Evolutionary conservation across 257 asterid species (phyloP), one percentile per base, ranked within the genome.

Genomic region (Coffea eugenioides): DNA sequence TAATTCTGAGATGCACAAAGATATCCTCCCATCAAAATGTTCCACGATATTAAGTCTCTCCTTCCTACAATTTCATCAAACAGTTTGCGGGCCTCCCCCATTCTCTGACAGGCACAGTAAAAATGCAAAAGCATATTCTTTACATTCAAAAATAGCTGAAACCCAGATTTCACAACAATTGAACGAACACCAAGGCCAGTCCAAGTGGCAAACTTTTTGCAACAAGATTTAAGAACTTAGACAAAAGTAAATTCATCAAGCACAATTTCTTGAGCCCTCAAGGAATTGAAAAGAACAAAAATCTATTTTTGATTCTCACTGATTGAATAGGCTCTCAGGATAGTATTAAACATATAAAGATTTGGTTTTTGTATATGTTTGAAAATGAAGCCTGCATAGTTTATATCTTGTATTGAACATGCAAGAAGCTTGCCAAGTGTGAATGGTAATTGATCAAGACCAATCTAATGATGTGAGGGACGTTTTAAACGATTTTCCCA

Each of bases 381-480:
- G 86, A 92, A 90, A 78, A 92, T 85, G 16, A 86, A 85, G 85
- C 84, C 76, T 56, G 92, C 90, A 71, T 90, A 90, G 54, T 79
- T 68, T 59, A 84, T 80, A 69, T 88, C 88, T 13, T 81, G 90
- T 56, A 64, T 73, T 41, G 90, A 87, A 67, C 80, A 84, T 7
- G 94, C 97, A 48, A 90, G 92, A 65, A 92, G 89, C 71, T 90
- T 92, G 90, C 95, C 88, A 36, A 88, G 76, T 15, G 92, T 85
- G 76, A 90, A 92, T 57, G 89, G 85, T 12, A 84, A 66, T n/a
- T 9, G 81, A 78, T 89, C 90, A 45, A 88, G 85, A 10, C 95
- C 93, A 36, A 82, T 71, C 81, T 90, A 31, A 31, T 31, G 31
- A 31, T 31, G 31, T 31, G 31, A 31, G 31, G 31, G 31, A 31